Conservation (phyloP, 805 yeast species). For the Torulaspora maleeae region DNA sequence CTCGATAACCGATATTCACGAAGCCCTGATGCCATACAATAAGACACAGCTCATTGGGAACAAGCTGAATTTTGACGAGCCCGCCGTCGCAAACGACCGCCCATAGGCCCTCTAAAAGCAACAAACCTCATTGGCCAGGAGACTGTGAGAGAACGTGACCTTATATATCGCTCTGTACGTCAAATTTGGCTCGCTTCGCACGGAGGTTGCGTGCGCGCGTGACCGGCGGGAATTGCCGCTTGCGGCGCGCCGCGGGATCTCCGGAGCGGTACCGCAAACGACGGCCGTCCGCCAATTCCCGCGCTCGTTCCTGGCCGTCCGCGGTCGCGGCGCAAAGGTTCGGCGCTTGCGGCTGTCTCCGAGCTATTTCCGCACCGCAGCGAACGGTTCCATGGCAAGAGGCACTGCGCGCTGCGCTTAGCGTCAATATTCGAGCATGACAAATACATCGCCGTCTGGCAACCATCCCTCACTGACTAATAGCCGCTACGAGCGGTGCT, state of each 20-base stretch:
- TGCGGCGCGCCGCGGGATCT: background rate
- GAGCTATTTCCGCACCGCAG: background rate
- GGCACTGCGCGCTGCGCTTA: too few relatives aligned
- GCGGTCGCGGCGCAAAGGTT: too few relatives aligned
- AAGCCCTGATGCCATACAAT: background rate
- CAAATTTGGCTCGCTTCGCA: too few relatives aligned
- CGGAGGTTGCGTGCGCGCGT: too few relatives aligned
- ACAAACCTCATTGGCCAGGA: too few relatives aligned
- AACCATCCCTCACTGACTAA: conserved; percentile 2
- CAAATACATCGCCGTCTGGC: background rate
- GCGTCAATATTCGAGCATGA: background rate
- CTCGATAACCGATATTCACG: background rate
- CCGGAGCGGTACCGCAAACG: background rate
- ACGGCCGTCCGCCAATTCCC: background rate
- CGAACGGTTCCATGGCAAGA: background rate
- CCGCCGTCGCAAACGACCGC: too few relatives aligned
- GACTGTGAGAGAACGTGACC: too few relatives aligned
- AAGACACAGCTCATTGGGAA: too few relatives aligned
- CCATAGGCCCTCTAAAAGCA: too few relatives aligned
- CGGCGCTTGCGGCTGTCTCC: background rate
- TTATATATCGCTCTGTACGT: too few relatives aligned
- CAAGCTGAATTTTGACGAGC: too few relatives aligned
- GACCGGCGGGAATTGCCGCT: background rate
- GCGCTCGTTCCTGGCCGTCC: too few relatives aligned
- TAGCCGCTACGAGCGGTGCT: background rate